These are phyloP conservation scores for Nemania bipapillata DNA, from an alignment of 2,329 filamentous ascomycete genomes.

Conservation along the genomic window DNA sequence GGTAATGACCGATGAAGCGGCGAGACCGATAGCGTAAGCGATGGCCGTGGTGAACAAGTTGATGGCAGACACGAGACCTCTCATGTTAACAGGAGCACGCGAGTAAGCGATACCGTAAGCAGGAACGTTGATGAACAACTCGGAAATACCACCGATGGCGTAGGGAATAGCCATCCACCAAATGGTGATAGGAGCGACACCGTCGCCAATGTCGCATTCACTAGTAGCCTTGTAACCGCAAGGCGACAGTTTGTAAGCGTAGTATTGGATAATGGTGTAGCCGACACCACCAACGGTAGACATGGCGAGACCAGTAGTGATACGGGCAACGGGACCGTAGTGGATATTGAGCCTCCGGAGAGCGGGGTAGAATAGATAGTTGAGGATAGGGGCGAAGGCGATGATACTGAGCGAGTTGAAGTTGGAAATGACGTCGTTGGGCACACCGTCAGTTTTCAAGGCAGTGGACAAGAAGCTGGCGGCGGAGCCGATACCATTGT, in stretches of 20 bases:
- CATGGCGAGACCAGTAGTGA: constrained; percentile 62
- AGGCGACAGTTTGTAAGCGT: constrained; percentile 57
- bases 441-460: constrained; percentile 61
- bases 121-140: constrained; percentile 64
- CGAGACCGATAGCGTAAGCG: constrained; percentile 59
- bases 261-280: constrained; percentile 57
- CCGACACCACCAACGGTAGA: constrained; percentile 59
- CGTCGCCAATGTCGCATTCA: constrained; percentile 51
- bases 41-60: constrained; percentile 61
- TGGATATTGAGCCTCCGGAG: constrained; percentile 56
- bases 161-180: constrained; percentile 68
- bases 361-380: constrained; percentile 60
- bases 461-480: constrained; percentile 61
- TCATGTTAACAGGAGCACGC: constrained; percentile 63
- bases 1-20: constrained; percentile 58
- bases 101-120: constrained; percentile 65
- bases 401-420: constrained; percentile 64
- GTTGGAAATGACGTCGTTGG: constrained; percentile 62
- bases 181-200: constrained; percentile 60
- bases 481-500: constrained; percentile 63
- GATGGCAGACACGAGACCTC: constrained; percentile 61
- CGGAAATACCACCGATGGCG: constrained; percentile 62
- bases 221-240: constrained; percentile 56
- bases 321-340: constrained; percentile 61
- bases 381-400: constrained; percentile 58